A percentile compares a stretch with the other conserved stretches of the same genome.
phyloP scores from a whole-genome alignment of 306 rosid genomes.

The Ormosia semicastrata region DNA sequence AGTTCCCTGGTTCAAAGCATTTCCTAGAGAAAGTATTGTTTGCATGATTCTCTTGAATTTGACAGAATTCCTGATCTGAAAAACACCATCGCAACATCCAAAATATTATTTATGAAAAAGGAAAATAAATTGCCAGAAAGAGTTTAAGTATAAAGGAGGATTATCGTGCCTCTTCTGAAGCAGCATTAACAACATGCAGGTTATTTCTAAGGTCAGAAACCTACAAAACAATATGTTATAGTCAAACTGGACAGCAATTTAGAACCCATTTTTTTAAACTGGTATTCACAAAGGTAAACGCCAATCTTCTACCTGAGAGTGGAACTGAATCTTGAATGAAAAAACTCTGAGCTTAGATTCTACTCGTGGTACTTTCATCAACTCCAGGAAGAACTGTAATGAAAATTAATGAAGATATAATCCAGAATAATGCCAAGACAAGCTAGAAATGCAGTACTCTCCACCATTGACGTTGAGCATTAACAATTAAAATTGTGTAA shows the following conservation, averaged over 20 bases:
- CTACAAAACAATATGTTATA: constrained; percentile 32
- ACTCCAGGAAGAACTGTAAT: constrained; percentile 54
- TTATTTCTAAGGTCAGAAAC: constrained; percentile 56
- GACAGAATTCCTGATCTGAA: constrained; percentile 58
- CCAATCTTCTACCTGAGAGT: constrained; percentile 48
- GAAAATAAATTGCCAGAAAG: background rate
- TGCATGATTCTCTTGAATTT: constrained; percentile 76
- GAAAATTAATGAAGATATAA: background rate
- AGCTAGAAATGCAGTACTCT: background rate
- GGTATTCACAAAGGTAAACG: background rate
- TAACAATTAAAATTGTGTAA: background rate
- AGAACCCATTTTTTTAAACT: background rate
- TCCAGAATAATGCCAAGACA: background rate
- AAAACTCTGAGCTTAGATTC: constrained; percentile 68
- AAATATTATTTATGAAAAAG: background rate
- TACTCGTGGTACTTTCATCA: constrained; percentile 66
- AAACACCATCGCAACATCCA: constrained; percentile 8
- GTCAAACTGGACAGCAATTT: background rate
- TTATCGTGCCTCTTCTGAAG: constrained; percentile 58
- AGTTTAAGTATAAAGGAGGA: background rate
- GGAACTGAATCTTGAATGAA: constrained; percentile 64
- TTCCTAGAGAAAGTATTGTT: constrained; percentile 72
- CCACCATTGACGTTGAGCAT: background rate
- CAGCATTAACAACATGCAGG: constrained; percentile 58
- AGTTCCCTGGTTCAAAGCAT: constrained; percentile 76